Evolutionary conservation across 1,284 basidiomycete species (phyloP), one percentile per base, ranked within the genome.

Genomic region (Cryptococcus deneoformans): DNA sequence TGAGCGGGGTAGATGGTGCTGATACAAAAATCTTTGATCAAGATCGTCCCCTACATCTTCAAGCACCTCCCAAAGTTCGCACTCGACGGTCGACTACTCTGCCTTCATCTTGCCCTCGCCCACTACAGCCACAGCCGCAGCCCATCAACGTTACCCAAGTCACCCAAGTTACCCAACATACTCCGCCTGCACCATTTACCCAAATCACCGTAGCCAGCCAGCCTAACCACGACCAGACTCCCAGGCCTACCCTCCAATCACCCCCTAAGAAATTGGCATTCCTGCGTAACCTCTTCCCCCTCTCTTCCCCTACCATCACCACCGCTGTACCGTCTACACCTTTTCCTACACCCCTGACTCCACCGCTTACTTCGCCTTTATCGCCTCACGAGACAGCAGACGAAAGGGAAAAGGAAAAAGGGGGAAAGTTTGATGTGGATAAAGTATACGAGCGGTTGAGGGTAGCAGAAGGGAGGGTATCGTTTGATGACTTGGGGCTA

Each of bases 351-450:
- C 20, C 50, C 50, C 38, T 38, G 16, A 40, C 50, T 39, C 4
- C 12, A 9, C 20, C 37, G 7, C 36, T 36, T 24, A 39, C n/a
- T 20, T n/a, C n/a, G 9, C 16, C 50, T 16, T 38, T 9, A 11
- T 34, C 50, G 8, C 36, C 50, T 12, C 20, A 12, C 11, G n/a
- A 16, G 37, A 42, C 11, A n/a, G 12, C 10, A 29, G 47, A 12
- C 12, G n/a, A 20, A 20, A 20, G 20, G 20, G 2, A 20, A 20
- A 20, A 2, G 20, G 2, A 20, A 20, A 20, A 20, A 5, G n/a
- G 9, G 20, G 37, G 5, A 10, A n/a, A 24, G 29, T 54, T 54
- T 44, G 53, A 54, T 16, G 46, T 46, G 3, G 53, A 54, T 12
- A 37, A 38, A 42, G 53, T 54, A 8, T 48, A 42, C 11, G 38